Conservation (phyloP, 306 rosid species). For the Phaseolus lunatus region DNA sequence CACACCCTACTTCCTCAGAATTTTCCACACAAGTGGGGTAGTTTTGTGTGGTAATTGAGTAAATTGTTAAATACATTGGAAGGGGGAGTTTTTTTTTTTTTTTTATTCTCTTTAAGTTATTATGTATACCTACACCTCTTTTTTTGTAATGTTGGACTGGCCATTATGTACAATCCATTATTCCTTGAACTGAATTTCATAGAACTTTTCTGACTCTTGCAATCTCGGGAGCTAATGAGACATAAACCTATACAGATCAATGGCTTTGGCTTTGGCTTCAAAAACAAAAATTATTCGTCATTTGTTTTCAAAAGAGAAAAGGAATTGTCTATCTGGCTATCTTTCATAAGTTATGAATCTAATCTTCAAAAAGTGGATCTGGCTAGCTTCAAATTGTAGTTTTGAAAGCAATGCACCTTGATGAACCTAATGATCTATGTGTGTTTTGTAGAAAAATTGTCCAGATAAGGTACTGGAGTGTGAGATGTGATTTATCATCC, state of each 20-base stretch:
- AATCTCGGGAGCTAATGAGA: not conserved
- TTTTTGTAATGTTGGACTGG: conserved; percentile 17
- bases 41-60: conserved; percentile 13
- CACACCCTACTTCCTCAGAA: not conserved
- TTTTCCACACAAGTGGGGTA: not conserved
- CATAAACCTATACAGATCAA: not conserved
- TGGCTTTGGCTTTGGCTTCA: conserved; percentile 5
- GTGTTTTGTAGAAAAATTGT: not conserved
- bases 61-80: not conserved
- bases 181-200: not conserved
- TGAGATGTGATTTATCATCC: conserved; percentile 8
- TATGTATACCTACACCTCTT: not conserved
- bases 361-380: not conserved
- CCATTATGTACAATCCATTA: conserved; percentile 9
- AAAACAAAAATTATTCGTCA: not conserved
- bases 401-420: conserved; percentile 6
- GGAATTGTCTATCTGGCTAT: not conserved
- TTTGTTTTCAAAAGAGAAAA: not conserved
- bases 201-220: not conserved
- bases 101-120: not conserved
- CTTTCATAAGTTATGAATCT: not conserved
- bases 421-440: not conserved
- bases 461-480: not conserved
- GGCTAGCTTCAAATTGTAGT: not conserved
- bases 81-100: not conserved